These are phyloP conservation scores for Kwoniella dejecticola DNA, from an alignment of 768 basidiomycete genomes.

Conservation along the genomic window DNA sequence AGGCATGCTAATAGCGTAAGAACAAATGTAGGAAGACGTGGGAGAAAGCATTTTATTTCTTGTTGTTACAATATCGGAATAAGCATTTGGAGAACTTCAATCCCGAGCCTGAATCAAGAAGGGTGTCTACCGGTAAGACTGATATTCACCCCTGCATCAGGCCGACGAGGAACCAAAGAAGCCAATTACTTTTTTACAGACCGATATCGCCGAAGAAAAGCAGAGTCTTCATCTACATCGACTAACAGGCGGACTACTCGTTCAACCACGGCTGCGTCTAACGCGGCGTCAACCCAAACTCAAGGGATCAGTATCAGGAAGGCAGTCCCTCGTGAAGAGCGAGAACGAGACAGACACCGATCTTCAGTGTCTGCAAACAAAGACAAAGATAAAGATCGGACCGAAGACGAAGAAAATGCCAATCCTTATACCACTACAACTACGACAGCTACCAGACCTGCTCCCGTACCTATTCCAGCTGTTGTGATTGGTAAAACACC, in stretches of 20 bases:
- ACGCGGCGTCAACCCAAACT: background rate
- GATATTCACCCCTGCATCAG: background rate
- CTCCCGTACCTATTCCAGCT: conserved; percentile 12
- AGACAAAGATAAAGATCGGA: too few relatives aligned
- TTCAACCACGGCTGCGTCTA: conserved; percentile 7
- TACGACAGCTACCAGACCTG: conserved; percentile 17
- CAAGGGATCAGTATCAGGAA: conserved; percentile 13
- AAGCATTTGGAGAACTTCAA: conserved; percentile 64
- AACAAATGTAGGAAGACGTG: conserved; percentile 57
- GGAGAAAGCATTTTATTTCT: conserved; percentile 86
- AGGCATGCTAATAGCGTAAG: too few relatives aligned
- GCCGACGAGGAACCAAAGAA: background rate
- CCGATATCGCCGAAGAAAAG: conserved; percentile 13
- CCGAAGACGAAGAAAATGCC: conserved; percentile 9
- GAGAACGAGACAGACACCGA: conserved; percentile 11
- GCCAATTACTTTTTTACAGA: background rate
- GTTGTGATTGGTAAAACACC: conserved; percentile 1
- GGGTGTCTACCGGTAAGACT: conserved; percentile 12
- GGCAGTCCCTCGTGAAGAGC: conserved; percentile 20
- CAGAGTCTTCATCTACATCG: background rate
- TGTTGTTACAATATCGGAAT: conserved; percentile 75
- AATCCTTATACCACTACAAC: conserved; percentile 2
- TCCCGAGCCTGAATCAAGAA: conserved; percentile 29
- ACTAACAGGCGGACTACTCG: conserved; percentile 6
- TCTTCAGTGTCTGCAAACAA: background rate